Conservation (phyloP, 176 grass and related monocot genomes). For the Eremochloa ophiuroides region DNA sequence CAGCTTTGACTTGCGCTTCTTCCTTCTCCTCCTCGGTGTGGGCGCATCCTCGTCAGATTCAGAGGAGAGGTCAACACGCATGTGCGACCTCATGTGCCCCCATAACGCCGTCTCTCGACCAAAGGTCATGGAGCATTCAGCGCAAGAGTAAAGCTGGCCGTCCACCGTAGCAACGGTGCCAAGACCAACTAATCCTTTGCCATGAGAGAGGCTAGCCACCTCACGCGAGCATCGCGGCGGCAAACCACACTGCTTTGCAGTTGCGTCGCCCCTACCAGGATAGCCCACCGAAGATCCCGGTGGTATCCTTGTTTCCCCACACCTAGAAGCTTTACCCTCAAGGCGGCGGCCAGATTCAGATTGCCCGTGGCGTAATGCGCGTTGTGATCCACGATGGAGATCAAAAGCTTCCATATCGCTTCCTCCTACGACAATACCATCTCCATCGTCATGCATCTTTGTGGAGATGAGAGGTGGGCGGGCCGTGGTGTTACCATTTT, state of each 20-base stretch:
- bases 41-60: neutral
- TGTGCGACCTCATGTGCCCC: neutral
- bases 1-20: neutral
- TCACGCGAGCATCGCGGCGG: neutral
- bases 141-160: neutral
- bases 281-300: accelerated
- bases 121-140: neutral
- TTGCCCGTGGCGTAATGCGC: neutral
- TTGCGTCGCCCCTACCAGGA: neutral
- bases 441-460: neutral
- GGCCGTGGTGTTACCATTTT: neutral
- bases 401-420: neutral
- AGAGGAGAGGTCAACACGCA: accelerated
- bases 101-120: neutral
- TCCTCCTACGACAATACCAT: accelerated
- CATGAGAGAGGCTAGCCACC: neutral
- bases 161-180: no score
- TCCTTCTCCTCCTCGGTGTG: neutral
- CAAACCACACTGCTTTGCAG: neutral
- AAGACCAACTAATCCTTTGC: neutral
- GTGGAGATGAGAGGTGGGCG: accelerated
- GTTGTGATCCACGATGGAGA: neutral
- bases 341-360: no score
- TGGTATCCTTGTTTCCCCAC: neutral
- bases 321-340: neutral